phyloP scores from a whole-genome alignment of 129 eudicot species.

The carrot (Daucus carota) region DH1_v3.0 NC_030386.2:22090501-22091000 shows the following conservation, averaged over 20 bases:
- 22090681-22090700: no score
- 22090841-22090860: no score
- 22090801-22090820: no score
- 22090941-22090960: no score
- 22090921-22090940: no score
- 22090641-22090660: background rate
- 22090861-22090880: no score
- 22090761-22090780: background rate
- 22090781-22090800: background rate
- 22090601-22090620: background rate
- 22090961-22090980: no score
- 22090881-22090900: no score
- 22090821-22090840: no score
- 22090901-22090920: no score
- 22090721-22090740: slow-evolving; percentile 1
- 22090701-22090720: background rate
- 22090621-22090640: background rate
- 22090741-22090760: background rate
- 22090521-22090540: slow-evolving; percentile 33
- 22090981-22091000: no score
- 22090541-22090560: slow-evolving; percentile 11
- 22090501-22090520: slow-evolving; percentile 88
- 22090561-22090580: background rate
- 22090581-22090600: background rate
- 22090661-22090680: slow-evolving; percentile 1